A percentile compares a stretch with the other conserved stretches of the same genome.
phyloP scores from a whole-genome alignment of 768 basidiomycete genomes.

The Suillus alpinus region DNA sequence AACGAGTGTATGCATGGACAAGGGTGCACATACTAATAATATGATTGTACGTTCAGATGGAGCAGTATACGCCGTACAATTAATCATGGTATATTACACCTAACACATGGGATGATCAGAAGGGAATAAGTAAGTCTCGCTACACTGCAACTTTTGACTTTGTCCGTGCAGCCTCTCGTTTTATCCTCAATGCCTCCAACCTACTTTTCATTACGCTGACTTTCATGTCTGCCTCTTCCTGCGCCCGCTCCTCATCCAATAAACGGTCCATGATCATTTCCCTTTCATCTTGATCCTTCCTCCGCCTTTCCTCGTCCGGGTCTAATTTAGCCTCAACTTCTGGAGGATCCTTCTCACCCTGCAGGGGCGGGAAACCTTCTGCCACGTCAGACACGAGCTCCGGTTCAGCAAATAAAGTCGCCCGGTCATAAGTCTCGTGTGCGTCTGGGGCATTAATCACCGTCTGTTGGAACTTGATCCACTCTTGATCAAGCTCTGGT shows the following conservation, averaged over 20 bases:
- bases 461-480: constrained; percentile 67
- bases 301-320: constrained; percentile 44
- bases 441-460: constrained; percentile 45
- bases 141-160: constrained; percentile 16
- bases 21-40: no score
- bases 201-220: constrained; percentile 63
- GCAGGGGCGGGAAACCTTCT: constrained; percentile 45
- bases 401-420: constrained; percentile 72
- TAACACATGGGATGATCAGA: background rate
- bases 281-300: constrained; percentile 67
- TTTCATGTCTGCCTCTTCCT: constrained; percentile 84
- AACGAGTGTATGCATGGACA: background rate
- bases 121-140: background rate
- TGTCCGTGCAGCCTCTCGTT: constrained; percentile 35
- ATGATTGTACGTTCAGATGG: background rate
- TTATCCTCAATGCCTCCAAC: constrained; percentile 56
- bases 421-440: constrained; percentile 58
- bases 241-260: constrained; percentile 79
- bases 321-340: constrained; percentile 5
- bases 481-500: constrained; percentile 62
- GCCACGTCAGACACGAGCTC: constrained; percentile 45
- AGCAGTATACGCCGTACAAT: background rate
- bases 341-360: background rate
- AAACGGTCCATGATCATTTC: constrained; percentile 86
- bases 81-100: background rate